These are phyloP conservation scores for Dendrobium nobile DNA, from an alignment of 106 monocot genomes.

Conservation along the genomic window DNA sequence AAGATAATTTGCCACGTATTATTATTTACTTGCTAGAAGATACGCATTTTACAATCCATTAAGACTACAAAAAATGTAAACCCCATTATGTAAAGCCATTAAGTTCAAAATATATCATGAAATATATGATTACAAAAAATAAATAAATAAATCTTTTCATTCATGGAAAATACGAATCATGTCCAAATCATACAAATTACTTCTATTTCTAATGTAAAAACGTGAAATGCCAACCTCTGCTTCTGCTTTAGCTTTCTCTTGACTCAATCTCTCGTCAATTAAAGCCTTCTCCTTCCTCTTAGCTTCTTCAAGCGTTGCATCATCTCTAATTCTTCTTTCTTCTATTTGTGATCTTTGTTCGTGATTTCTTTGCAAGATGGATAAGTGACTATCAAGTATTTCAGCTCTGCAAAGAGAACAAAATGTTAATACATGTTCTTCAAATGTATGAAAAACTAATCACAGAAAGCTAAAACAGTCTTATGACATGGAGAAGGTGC, in stretches of 20 bases:
- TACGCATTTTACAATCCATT: neutral
- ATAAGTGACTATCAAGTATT: slow-evolving; percentile 68
- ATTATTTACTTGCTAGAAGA: neutral
- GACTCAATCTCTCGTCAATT: slow-evolving; percentile 54
- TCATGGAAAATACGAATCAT: neutral
- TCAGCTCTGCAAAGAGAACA: slow-evolving; percentile 47
- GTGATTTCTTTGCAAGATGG: slow-evolving; percentile 73
- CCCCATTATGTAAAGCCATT: too few relatives aligned
- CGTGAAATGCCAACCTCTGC: slow-evolving; percentile 50
- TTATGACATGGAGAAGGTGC: neutral
- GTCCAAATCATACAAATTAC: neutral
- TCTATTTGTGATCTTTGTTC: slow-evolving; percentile 80
- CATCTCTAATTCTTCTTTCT: slow-evolving; percentile 80
- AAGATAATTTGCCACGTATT: neutral
- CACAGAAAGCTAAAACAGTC: neutral
- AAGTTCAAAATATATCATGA: neutral
- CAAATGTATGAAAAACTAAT: neutral
- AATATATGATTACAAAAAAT: neutral
- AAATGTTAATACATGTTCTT: neutral
- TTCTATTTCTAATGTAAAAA: slow-evolving; percentile 1
- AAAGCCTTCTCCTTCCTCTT: slow-evolving; percentile 64
- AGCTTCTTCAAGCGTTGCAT: slow-evolving; percentile 79
- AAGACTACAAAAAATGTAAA: neutral
- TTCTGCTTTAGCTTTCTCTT: slow-evolving; percentile 71
- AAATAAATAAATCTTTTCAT: neutral